Percentiles rank a stretch among this genome's conserved stretches.
These are phyloP conservation scores for Phytopythium aichiense DNA, from an alignment of 352 stramenopile species.

Conservation along the genomic window DNA sequence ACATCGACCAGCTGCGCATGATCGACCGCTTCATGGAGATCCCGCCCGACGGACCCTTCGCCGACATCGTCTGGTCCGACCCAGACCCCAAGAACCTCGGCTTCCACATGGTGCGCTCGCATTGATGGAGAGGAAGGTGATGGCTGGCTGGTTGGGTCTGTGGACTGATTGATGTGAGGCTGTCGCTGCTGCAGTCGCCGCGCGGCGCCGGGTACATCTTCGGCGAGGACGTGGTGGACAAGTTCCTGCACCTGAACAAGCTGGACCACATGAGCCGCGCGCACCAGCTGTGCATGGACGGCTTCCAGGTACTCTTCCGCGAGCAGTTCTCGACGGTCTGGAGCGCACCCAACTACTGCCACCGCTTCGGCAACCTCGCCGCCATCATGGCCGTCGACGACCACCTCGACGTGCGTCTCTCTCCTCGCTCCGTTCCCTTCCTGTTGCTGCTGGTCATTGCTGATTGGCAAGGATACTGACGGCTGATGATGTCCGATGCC, in stretches of 20 bases:
- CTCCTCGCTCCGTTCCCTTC: neutral
- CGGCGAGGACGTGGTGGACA: conserved; percentile 77
- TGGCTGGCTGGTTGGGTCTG: conserved; percentile 1
- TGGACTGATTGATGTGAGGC: conserved; percentile 41
- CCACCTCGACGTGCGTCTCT: conserved; percentile 37
- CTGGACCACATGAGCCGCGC: conserved; percentile 74
- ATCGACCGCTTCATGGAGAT: conserved; percentile 83
- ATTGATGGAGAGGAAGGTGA: neutral
- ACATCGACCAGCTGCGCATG: conserved; percentile 92
- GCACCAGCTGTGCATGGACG: conserved; percentile 86
- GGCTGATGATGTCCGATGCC: no score
- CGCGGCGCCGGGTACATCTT: conserved; percentile 86
- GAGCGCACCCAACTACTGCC: conserved; percentile 87
- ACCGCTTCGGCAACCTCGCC: conserved; percentile 75
- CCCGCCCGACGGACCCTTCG: conserved; percentile 68
- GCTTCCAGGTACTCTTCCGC: conserved; percentile 72
- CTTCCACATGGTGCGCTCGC: conserved; percentile 62
- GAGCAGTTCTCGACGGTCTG: conserved; percentile 82
- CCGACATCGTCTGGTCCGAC: conserved; percentile 85
- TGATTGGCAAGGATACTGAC: neutral
- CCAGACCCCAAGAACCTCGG: conserved; percentile 77
- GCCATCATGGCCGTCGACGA: conserved; percentile 71
- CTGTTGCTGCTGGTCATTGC: neutral
- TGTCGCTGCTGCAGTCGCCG: conserved; percentile 33
- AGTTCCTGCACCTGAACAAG: conserved; percentile 82